Conservation (phyloP, 306 rosid species). For the Neltuma alba region DNA sequence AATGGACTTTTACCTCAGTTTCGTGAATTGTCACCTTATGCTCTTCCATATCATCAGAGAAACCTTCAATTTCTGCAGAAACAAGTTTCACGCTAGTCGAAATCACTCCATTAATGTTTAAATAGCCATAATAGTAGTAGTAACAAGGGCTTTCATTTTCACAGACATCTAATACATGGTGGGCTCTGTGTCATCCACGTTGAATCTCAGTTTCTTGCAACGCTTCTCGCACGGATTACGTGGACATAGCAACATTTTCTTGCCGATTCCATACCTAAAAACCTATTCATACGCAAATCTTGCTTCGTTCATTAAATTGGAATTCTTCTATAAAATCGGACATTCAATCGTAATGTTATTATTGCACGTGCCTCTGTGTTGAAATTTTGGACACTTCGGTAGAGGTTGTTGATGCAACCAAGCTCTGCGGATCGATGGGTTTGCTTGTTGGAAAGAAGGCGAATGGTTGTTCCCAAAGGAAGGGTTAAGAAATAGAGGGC, state of each 20-base stretch:
- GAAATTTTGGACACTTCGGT: not conserved
- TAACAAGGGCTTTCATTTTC: not conserved
- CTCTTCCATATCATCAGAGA: not conserved
- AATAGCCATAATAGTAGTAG: not conserved
- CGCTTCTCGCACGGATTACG: not conserved
- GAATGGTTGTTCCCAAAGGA: not conserved
- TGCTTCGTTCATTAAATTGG: not conserved
- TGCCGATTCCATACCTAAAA: not conserved
- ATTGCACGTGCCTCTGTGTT: not conserved
- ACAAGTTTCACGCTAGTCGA: constrained; percentile 27
- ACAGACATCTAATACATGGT: not conserved
- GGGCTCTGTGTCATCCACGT: constrained; percentile 23
- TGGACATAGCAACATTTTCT: too few species aligned
- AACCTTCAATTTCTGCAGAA: constrained; percentile 34
- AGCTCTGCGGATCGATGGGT: not conserved
- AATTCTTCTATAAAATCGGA: too few species aligned
- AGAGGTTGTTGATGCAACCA: not conserved
- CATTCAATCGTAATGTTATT: not conserved
- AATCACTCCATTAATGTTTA: not conserved
- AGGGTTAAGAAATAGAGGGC: not conserved
- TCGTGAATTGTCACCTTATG: too few species aligned
- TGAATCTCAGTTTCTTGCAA: not conserved
- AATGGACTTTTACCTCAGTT: constrained; percentile 14
- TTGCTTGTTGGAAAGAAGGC: not conserved
- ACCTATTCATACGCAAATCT: not conserved